Evolutionary conservation across 805 yeast species (phyloP).

Genomic region (Yamadazyma endophytica): DNA sequence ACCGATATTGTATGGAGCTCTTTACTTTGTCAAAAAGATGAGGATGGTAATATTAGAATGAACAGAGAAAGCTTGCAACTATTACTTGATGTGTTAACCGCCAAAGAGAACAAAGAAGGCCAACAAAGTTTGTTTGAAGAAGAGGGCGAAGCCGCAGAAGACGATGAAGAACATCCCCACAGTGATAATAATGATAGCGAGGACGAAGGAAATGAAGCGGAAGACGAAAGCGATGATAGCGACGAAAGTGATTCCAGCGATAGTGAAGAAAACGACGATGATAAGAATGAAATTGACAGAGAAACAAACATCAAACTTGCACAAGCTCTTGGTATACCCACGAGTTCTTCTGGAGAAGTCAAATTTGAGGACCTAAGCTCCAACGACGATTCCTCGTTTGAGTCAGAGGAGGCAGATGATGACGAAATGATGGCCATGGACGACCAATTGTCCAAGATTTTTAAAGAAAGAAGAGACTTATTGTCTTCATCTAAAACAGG

Average conservation of each 20-base stretch:
- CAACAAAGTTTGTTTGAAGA: slow-evolving; percentile 71
- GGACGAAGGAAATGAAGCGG: slow-evolving; percentile 21
- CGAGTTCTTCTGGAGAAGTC: slow-evolving; percentile 39
- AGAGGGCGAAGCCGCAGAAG: slow-evolving; percentile 34
- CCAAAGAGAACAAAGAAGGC: slow-evolving; percentile 80
- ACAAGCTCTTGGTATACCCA: slow-evolving; percentile 64
- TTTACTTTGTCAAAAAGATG: slow-evolving; percentile 28
- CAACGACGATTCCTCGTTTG: slow-evolving; percentile 55
- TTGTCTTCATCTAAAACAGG: slow-evolving; percentile 49
- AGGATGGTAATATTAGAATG: slow-evolving; percentile 21
- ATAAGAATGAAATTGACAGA: slow-evolving; percentile 23
- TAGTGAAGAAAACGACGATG: slow-evolving; percentile 13
- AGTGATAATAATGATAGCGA: slow-evolving; percentile 20
- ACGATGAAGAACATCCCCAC: slow-evolving; percentile 23
- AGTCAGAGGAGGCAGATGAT: slow-evolving; percentile 78
- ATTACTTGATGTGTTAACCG: slow-evolving; percentile 31
- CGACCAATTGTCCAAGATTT: slow-evolving; percentile 74
- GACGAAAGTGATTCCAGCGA: slow-evolving; percentile 11
- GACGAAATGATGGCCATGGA: slow-evolving; percentile 96
- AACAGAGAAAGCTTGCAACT: slow-evolving; percentile 30
- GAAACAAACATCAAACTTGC: slow-evolving; percentile 63
- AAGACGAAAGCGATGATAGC: slow-evolving; percentile 15
- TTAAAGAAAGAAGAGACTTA: slow-evolving; percentile 75
- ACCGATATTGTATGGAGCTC: slow-evolving; percentile 39
- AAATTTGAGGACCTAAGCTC: slow-evolving; percentile 37